These are phyloP conservation scores for Fusarium vanettenii DNA, from an alignment of 2,329 filamentous ascomycete genomes.

Conservation along the genomic window DNA sequence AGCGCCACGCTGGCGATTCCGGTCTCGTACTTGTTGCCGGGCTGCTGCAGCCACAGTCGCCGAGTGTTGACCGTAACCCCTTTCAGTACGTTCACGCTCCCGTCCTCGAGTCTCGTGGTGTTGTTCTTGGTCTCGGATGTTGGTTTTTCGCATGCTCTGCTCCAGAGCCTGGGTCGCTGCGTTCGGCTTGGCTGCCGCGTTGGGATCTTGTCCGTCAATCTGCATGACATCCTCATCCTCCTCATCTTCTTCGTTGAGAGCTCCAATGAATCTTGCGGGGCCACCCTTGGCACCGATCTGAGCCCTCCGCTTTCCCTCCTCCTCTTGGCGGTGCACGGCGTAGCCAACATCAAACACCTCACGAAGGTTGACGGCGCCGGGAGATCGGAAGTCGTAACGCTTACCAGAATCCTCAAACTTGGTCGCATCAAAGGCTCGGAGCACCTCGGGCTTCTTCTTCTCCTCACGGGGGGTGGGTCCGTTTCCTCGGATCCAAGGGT, in stretches of 20 bases:
- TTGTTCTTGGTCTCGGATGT: conserved; percentile 67
- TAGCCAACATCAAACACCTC: conserved; percentile 99
- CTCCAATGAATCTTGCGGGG: conserved; percentile 66
- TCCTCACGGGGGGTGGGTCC: conserved; percentile 69
- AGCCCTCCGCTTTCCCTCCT: conserved; percentile 92
- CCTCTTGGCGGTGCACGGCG: conserved; percentile 94
- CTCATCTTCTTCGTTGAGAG: conserved; percentile 74
- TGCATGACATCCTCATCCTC: conserved; percentile 63
- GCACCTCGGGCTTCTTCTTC: conserved; percentile 61
- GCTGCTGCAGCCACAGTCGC: conserved; percentile 86
- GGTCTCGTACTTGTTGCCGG: conserved; percentile 78
- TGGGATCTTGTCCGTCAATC: conserved; percentile 68
- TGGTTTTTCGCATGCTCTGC: conserved; percentile 86
- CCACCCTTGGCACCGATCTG: conserved; percentile 80
- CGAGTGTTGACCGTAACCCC: conserved; percentile 91
- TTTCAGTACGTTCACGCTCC: conserved; percentile 56
- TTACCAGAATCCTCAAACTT: conserved; percentile 69
- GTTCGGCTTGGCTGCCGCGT: conserved; percentile 56
- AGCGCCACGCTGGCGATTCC: conserved; percentile 77
- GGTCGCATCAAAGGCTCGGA: conserved; percentile 68
- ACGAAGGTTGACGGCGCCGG: conserved; percentile 92
- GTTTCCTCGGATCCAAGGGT: conserved; percentile 88
- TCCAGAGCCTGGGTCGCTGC: conserved; percentile 76
- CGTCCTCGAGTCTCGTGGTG: conserved; percentile 46
- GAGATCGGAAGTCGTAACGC: conserved; percentile 92